Percentiles rank a stretch among this genome's conserved stretches.
phyloP scores from a whole-genome alignment of 805 yeast genomes.

The Candida jianshihensis region DNA sequence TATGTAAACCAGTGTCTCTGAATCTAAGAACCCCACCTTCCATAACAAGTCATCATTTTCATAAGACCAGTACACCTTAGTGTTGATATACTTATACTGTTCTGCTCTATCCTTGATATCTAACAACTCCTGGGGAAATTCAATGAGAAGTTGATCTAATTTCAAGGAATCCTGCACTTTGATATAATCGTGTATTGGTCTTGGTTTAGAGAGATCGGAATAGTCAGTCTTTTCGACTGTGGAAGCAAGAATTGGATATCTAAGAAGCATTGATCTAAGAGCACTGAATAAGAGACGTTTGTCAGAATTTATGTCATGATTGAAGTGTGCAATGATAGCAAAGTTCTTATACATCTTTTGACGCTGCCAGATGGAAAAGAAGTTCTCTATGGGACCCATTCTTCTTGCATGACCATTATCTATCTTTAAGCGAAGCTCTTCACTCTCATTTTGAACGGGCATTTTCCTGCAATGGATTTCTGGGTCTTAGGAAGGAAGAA shows the following conservation, averaged over 20 bases:
- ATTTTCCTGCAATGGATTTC: no score
- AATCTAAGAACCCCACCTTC: constrained; percentile 13
- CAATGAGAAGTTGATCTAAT: constrained; percentile 9
- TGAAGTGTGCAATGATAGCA: constrained; percentile 9
- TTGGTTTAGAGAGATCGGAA: constrained; percentile 9
- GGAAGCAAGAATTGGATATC: constrained; percentile 13
- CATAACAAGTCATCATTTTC: constrained; percentile 11
- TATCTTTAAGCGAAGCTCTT: not conserved
- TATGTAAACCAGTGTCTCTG: constrained; percentile 11
- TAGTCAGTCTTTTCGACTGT: constrained; percentile 14
- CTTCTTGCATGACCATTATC: constrained; percentile 17
- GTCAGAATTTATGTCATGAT: constrained; percentile 4
- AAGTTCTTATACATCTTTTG: constrained; percentile 16
- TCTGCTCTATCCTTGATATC: constrained; percentile 3
- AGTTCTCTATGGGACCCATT: constrained; percentile 18
- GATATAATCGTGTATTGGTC: constrained; percentile 14
- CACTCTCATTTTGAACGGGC: not conserved
- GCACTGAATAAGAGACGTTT: constrained; percentile 4
- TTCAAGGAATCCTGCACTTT: constrained; percentile 10
- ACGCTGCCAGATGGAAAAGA: constrained; percentile 13
- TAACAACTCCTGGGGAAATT: constrained; percentile 6
- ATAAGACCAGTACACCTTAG: constrained; percentile 6
- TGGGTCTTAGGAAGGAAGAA: no score
- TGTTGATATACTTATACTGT: constrained; percentile 6
- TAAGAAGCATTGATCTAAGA: constrained; percentile 7